Evolutionary conservation across 768 basidiomycete species (phyloP), one percentile per base, ranked within the genome.

Genomic region (Auriscalpium orientale): DNA sequence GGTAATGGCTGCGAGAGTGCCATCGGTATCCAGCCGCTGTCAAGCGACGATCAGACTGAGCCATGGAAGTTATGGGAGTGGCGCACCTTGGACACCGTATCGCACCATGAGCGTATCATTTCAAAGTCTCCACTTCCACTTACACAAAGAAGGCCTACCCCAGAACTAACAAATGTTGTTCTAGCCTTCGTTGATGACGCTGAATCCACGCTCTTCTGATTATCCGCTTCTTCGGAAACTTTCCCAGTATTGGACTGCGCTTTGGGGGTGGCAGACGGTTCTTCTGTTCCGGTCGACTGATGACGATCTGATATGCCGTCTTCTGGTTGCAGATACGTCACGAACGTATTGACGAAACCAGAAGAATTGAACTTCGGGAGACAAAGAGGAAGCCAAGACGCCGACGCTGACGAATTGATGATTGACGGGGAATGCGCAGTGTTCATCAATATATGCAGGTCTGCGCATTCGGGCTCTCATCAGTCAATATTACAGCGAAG

Each of bases 351-450:
- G 28, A 95, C 84, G 69, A 98, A 98, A 1, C 87, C 87, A 5
- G 83, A 72, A 0, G 91, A 76, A 65, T 98, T 92, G 76, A 91
- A 98, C 68, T 93, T 94, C 0, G 97, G 95, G 3, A 99, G 79
- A 68, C 97, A 98, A 48, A 99, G 81, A 2, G 97, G 97, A 8
- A 98, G 80, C 92, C 94, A 99, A 7, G 88, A 87, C 13, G 94
- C 89, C 8, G 92, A 76, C 7, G 85, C 87, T 9, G 85, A 84
- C 2, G 85, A 88, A 66, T 84, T 88, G 57, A 77, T 74, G 60
- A 89, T 83, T 1, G 91, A 87, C 0, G 91, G 89, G 0, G 90
- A 81, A 55, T 89, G 81, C 8, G 98, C 81, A 2, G 94, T 95
- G 66, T 95, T 98, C 53, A 98, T 77, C 34, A 98, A 79, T 49